phyloP scores from a whole-genome alignment of 1,284 basidiomycete genomes.

The Golubevia pallescens region DNA sequence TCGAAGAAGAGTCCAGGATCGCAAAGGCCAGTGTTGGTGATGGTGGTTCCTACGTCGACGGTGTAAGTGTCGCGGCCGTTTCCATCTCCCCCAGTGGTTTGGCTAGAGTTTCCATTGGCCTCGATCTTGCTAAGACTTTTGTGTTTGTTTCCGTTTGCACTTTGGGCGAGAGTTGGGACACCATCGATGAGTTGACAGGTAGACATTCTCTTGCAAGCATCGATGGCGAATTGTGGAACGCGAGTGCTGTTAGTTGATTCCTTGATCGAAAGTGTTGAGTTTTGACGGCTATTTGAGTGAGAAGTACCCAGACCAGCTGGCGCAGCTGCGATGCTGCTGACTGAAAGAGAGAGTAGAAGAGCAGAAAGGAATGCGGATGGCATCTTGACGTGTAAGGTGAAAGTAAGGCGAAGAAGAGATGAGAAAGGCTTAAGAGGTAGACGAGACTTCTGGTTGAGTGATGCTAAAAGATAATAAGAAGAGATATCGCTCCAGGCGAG shows the following conservation, averaged over 20 bases:
- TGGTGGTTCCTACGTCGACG: not conserved
- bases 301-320: too few relatives aligned
- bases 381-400: too few relatives aligned
- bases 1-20: not conserved
- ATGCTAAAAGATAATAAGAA: too few relatives aligned
- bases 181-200: not conserved
- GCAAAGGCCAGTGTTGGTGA: not conserved
- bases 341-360: too few relatives aligned
- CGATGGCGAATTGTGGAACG: not conserved
- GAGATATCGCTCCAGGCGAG: too few relatives aligned
- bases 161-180: not conserved
- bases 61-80: not conserved
- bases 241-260: not conserved
- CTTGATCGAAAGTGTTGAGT: not conserved
- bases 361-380: too few relatives aligned
- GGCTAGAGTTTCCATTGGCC: not conserved
- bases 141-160: not conserved
- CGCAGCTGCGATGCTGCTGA: too few relatives aligned
- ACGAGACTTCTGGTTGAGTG: too few relatives aligned
- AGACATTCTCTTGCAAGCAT: not conserved
- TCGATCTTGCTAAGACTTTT: not conserved
- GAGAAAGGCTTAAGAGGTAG: too few relatives aligned
- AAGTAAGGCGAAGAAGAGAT: too few relatives aligned
- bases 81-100: not conserved
- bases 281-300: too few relatives aligned